Percentiles rank a stretch among this genome's conserved stretches.
Conservation (phyloP, 805 yeast genomes). For the Ogataea paraovalis region DNA sequence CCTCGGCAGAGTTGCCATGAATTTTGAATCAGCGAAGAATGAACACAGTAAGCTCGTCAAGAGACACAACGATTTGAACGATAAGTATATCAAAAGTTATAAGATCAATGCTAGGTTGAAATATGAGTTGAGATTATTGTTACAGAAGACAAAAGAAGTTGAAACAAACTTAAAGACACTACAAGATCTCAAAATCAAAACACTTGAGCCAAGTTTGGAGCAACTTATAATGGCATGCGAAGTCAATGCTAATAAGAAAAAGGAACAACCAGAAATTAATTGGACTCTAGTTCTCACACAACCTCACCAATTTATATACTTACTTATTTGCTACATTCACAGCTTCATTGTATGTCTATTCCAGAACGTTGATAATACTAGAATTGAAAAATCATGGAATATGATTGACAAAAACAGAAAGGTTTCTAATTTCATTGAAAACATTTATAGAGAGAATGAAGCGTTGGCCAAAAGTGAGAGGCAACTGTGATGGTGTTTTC, state of each 20-base stretch:
- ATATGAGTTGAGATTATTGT: conserved; percentile 60
- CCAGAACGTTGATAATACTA: conserved; percentile 17
- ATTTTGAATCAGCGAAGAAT: conserved; percentile 10
- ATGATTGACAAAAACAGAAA: conserved; percentile 26
- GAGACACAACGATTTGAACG: conserved; percentile 26
- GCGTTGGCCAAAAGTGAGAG: background rate
- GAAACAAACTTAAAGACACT: conserved; percentile 47
- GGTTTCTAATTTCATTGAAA: conserved; percentile 21
- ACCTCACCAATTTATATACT: conserved; percentile 21
- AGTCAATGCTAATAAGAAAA: background rate
- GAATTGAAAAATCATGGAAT: conserved; percentile 27
- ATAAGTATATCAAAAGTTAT: conserved; percentile 46
- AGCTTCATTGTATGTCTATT: conserved; percentile 13
- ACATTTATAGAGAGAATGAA: conserved; percentile 18
- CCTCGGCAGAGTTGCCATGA: conserved; percentile 6
- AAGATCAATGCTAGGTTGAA: conserved; percentile 56
- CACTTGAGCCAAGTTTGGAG: conserved; percentile 14
- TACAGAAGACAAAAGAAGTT: conserved; percentile 61
- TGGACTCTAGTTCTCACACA: conserved; percentile 7
- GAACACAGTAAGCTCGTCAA: conserved; percentile 20
- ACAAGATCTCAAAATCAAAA: conserved; percentile 33
- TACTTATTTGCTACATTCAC: conserved; percentile 18
- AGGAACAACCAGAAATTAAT: conserved; percentile 2
- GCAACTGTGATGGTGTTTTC: background rate
- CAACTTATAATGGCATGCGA: background rate